Evolutionary conservation across 164 flowering plant genomes (phyloP).

Genomic region (Taxillus chinensis): DNA sequence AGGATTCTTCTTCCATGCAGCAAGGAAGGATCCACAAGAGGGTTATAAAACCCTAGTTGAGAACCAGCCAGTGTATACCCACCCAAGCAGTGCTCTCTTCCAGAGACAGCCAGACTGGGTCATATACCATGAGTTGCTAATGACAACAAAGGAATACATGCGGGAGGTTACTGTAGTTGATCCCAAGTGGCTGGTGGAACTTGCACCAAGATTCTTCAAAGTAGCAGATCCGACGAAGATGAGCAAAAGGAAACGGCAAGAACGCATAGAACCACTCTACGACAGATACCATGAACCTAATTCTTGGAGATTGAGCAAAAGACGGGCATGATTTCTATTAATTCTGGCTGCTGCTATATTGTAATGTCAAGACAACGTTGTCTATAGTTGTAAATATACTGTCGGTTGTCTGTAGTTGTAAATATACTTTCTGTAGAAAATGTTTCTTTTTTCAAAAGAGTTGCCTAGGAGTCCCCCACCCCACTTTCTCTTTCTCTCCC

Average conservation of each 20-base stretch:
- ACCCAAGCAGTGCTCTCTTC: constrained; percentile 4
- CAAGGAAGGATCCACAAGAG: constrained; percentile 4
- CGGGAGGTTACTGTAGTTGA: background rate
- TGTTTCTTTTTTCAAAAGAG: too few relatives aligned
- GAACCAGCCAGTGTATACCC: constrained; percentile 4
- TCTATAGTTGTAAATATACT: background rate
- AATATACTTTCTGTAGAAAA: too few relatives aligned
- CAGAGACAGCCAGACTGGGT: constrained; percentile 5
- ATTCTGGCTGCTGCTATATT: background rate
- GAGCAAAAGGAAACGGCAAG: background rate
- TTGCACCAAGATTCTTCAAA: background rate
- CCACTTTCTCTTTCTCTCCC: too few relatives aligned
- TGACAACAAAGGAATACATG: constrained; percentile 3
- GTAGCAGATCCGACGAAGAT: background rate
- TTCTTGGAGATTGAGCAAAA: background rate
- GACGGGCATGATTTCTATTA: background rate
- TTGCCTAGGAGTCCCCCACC: too few relatives aligned
- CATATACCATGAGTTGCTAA: background rate
- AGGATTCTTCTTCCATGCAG: constrained; percentile 3
- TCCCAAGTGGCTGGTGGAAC: constrained; percentile 2
- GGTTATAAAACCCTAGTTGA: constrained; percentile 1
- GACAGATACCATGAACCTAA: background rate
- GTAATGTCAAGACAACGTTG: background rate
- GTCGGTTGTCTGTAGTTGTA: too few relatives aligned
- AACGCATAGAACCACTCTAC: background rate